Evolutionary conservation across 345 rosid genomes (phyloP).

Genomic region (Geranium rotundifolium): DNA sequence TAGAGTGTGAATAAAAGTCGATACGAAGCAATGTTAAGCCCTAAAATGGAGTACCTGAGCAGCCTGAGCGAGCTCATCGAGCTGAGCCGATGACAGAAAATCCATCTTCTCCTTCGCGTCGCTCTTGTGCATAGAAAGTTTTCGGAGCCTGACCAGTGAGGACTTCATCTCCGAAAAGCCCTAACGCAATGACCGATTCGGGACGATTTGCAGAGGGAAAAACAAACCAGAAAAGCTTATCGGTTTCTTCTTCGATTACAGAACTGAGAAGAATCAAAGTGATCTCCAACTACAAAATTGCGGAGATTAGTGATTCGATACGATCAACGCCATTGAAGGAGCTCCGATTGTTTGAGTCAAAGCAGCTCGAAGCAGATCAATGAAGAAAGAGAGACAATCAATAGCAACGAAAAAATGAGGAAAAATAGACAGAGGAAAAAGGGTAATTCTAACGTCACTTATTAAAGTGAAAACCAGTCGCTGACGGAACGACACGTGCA

Average conservation of each 20-base stretch:
- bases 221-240: not conserved
- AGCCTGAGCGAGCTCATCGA: slow-evolving; percentile 78
- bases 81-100: slow-evolving; percentile 31
- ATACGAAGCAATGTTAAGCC: not conserved
- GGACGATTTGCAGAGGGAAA: slow-evolving; percentile 4
- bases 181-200: slow-evolving; percentile 21
- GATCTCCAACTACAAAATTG: slow-evolving; percentile 16
- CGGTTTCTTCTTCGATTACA: slow-evolving; percentile 4
- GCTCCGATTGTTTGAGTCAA: slow-evolving; percentile 2
- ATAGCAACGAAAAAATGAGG: not conserved
- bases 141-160: slow-evolving; percentile 50
- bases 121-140: slow-evolving; percentile 58
- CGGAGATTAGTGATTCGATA: slow-evolving; percentile 17
- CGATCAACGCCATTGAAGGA: slow-evolving; percentile 39
- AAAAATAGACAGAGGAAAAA: slow-evolving; percentile 14
- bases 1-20: not conserved
- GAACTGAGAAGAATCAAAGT: slow-evolving; percentile 8
- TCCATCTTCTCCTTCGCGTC: slow-evolving; percentile 62
- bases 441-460: slow-evolving; percentile 1
- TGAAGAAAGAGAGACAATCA: slow-evolving; percentile 6
- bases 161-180: slow-evolving; percentile 60
- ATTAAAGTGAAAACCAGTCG: not conserved
- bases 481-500: not conserved
- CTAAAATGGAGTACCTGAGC: slow-evolving; percentile 39
- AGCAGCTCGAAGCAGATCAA: slow-evolving; percentile 7